Base-by-base conservation (phyloP, 371 early-diverging fungal species). In the Cokeromyces recurvatus region DNA sequence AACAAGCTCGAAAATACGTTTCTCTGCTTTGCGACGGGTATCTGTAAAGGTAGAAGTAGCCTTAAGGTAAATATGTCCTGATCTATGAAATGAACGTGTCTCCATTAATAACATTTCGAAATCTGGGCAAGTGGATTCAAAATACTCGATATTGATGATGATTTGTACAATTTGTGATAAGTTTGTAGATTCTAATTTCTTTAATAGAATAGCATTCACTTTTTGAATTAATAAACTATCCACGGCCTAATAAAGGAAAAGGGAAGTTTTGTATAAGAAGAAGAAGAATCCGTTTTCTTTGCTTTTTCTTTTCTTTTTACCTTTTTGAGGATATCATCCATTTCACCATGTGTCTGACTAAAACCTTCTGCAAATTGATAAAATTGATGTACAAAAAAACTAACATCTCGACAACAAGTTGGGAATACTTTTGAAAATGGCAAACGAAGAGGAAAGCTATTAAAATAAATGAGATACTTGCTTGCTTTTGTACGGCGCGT, bases 301-400 rank as follows among this genome's bases (percentile, higher is more conserved):
- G n/a, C n/a, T n/a, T n/a, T n/a, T n/a, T 29, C 11, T 51, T 24
- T 24, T 22, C 17, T 24, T 2, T 5, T 24, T 41, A 82, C 86
- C 64, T 87, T 87, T 62, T 89, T 89, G 43, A 90, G 69, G 39
- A 91, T 77, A 51, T 91, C 91, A 59, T 91, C 91, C 84, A 92
- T 89, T 53, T 90, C 90, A 55, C 84, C 86, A 47, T 85, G 84
- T 25, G 89, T 84, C 53, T 89, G 88, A 23, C 85, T 77, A 44
- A 90, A 91, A 0, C 90, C 91, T 54, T 87, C 89, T 3, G 89
- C 84, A 63, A 92, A 94, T 32, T 79, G 81, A 63, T 94, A 92
- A 50, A 89, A 92, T 39, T 86, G 86, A 32, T 69, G 59, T 7
- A 94, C 84, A 66, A 89, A 90, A 7, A 70, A 64, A 40, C 82